phyloP scores from a whole-genome alignment of 257 asterid species.

The Salvia miltiorrhiza region DNA sequence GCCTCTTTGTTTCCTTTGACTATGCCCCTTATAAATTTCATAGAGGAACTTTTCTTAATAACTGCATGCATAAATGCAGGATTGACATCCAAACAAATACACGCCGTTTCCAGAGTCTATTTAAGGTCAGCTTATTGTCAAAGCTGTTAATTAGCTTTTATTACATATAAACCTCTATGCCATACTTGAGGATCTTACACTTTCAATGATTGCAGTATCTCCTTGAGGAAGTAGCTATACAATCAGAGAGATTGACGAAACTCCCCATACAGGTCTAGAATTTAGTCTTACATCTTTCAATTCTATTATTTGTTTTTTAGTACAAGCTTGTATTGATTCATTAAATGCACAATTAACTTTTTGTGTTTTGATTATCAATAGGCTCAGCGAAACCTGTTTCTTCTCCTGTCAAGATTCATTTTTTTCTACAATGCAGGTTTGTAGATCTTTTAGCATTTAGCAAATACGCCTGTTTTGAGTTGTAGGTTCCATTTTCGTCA shows the following conservation, averaged over 20 bases:
- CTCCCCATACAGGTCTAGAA: conserved; percentile 74
- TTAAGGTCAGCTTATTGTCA: conserved; percentile 48
- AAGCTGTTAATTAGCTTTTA: background rate
- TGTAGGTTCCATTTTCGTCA: conserved; percentile 16
- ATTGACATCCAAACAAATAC: conserved; percentile 90
- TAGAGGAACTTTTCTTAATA: conserved; percentile 7
- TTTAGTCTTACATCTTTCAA: conserved; percentile 3
- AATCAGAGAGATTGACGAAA: conserved; percentile 64
- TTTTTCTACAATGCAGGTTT: conserved; percentile 72
- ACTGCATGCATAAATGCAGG: conserved; percentile 44
- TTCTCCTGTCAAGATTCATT: conserved; percentile 79
- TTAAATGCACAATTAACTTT: background rate
- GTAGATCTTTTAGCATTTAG: conserved; percentile 7
- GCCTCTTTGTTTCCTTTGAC: background rate
- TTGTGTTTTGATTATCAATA: conserved; percentile 24
- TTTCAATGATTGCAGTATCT: conserved; percentile 58
- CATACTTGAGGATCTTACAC: conserved; percentile 8
- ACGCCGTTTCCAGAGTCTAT: conserved; percentile 81
- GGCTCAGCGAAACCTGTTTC: conserved; percentile 88
- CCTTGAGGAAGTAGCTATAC: conserved; percentile 79
- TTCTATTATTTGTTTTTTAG: background rate
- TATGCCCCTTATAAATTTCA: background rate
- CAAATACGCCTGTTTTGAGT: background rate
- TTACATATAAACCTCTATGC: background rate
- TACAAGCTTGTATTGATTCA: conserved; percentile 4